Conservation (phyloP, 2,329 filamentous ascomycete genomes). For the Zopfia rhizophila region DNA sequence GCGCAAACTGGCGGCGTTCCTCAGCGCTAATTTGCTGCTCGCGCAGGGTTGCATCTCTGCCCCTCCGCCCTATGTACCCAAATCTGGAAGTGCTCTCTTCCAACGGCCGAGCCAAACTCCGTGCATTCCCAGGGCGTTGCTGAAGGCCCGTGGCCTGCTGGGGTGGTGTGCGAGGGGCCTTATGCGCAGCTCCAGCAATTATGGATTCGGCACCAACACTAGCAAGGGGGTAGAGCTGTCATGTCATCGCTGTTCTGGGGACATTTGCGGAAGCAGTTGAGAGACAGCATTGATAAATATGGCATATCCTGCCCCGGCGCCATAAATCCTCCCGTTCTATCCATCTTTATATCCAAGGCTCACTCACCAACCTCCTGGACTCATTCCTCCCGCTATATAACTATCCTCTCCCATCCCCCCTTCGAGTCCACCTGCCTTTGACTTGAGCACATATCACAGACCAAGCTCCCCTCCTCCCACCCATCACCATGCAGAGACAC, state of each 20-base stretch:
- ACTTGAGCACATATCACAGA: slow-evolving; percentile 17
- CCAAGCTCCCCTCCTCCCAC: slow-evolving; percentile 8
- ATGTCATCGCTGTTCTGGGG: slow-evolving; percentile 19
- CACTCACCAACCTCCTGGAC: slow-evolving; percentile 14
- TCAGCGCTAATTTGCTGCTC: slow-evolving; percentile 23
- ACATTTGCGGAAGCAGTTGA: slow-evolving; percentile 24
- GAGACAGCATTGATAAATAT: slow-evolving; percentile 37
- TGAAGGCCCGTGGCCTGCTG: slow-evolving; percentile 21
- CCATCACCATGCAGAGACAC: slow-evolving; percentile 57
- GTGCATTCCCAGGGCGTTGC: slow-evolving; percentile 26
- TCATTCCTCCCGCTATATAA: slow-evolving; percentile 28
- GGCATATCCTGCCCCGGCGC: slow-evolving; percentile 33
- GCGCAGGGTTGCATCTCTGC: slow-evolving; percentile 25
- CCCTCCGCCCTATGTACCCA: slow-evolving; percentile 29
- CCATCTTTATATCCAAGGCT: slow-evolving; percentile 13
- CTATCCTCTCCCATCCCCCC: slow-evolving; percentile 22
- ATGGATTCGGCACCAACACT: slow-evolving; percentile 31
- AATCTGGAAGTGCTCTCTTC: slow-evolving; percentile 26
- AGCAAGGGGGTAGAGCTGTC: slow-evolving; percentile 28
- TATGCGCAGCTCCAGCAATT: slow-evolving; percentile 28
- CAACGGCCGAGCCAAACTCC: slow-evolving; percentile 36
- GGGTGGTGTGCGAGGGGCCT: slow-evolving; percentile 26
- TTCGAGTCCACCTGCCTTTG: slow-evolving; percentile 36
- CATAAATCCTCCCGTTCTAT: slow-evolving; percentile 26
- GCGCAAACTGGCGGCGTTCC: slow-evolving; percentile 24